Conservation (phyloP, 148 eudicot species). For the Heliamphora exappendiculata region DNA sequence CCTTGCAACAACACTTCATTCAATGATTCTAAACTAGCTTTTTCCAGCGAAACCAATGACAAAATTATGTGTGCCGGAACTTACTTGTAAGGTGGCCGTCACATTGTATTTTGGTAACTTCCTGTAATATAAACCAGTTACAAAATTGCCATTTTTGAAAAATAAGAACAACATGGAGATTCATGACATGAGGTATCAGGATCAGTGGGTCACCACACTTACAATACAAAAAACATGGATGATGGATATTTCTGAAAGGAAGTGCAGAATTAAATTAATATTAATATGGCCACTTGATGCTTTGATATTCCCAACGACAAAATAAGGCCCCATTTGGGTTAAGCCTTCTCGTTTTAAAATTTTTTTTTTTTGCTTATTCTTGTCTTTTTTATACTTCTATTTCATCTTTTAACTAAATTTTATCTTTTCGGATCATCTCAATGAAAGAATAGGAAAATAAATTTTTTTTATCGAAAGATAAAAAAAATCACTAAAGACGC, state of each 20-base stretch:
- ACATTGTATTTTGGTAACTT: constrained; percentile 73
- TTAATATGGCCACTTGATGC: background rate
- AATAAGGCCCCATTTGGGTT: too few relatives aligned
- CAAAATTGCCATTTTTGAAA: constrained; percentile 9
- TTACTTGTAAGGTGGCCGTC: constrained; percentile 80
- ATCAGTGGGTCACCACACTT: too few relatives aligned
- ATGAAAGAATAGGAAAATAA: too few relatives aligned
- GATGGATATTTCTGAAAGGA: background rate
- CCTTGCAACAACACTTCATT: background rate
- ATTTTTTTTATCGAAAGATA: too few relatives aligned
- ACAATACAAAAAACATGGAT: background rate
- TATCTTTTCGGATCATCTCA: too few relatives aligned
- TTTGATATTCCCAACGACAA: background rate
- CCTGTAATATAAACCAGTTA: constrained; percentile 34
- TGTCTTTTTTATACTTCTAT: too few relatives aligned
- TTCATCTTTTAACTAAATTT: too few relatives aligned
- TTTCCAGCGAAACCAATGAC: background rate
- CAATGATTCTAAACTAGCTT: background rate
- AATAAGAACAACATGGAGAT: background rate
- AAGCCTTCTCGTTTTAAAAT: too few relatives aligned
- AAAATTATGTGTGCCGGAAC: background rate
- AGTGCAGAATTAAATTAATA: background rate
- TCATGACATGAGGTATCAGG: too few relatives aligned
- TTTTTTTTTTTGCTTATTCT: too few relatives aligned
- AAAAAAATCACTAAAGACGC: too few relatives aligned